Base-by-base conservation (phyloP, 2,329 filamentous ascomycete species). In the Fusarium circinatum region DNA sequence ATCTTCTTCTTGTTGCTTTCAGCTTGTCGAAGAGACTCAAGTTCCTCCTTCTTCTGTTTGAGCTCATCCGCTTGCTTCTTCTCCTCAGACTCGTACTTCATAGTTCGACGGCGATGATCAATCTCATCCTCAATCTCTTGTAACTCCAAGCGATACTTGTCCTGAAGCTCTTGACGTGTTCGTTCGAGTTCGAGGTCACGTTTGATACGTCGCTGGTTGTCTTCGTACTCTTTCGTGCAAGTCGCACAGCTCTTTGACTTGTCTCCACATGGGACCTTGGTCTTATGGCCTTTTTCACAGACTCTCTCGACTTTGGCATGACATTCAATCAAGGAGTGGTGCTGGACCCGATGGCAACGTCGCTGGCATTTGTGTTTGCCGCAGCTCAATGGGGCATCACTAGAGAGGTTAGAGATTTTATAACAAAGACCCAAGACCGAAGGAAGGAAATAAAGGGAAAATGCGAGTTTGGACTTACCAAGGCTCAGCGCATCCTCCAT, bases 401-500 rank as follows among this genome's bases (percentile, higher is more conserved):
- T 91, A 65, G 75, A 75, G 48, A n/a, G 2, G 13, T 22, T 32
- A 39, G 8, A 14, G 24, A 7, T 13, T 13, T n/a, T n/a, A 18
- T 18, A 44, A 34, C 14, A 34, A 34, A 34, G 0, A 7, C 32
- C 32, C 32, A 0, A 34, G 32, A 34, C 14, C 32, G 0, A 34
- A 34, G 14, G 32, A 34, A 11, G 20, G 3, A 34, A 7, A 10
- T 13, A 14, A 24, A 18, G 11, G 8, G 5, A 12, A 34, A n/a
- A 14, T 13, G 7, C 1, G 22, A 7, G 17, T 26, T 4, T 15
- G 6, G 10, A 49, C 63, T 79, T 82, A 91, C 90, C 93, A 95
- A 26, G 84, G 84, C 55, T 89, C 84, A 0, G 83, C 82, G 70
- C 93, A 95, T 0, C 93, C 93, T 9, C 93, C 93, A 77, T 95